Conservation (phyloP, 139 green algal species). For the Chlorella ohadii region DNA sequence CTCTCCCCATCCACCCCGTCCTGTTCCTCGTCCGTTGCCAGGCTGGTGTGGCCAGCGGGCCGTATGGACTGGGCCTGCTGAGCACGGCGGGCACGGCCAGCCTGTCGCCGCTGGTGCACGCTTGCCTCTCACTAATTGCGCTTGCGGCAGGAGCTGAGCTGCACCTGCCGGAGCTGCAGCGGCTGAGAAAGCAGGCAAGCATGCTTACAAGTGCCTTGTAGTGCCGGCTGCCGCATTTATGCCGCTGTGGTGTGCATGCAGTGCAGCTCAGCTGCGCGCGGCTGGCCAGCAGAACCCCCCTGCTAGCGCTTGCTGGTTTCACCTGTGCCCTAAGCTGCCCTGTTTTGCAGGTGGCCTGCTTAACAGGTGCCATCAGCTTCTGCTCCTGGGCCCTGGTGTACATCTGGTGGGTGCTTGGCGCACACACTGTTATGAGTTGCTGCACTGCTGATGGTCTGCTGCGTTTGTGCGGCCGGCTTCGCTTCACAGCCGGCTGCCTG, state of each 20-base stretch:
- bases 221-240: no score
- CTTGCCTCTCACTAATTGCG: constrained; percentile 82
- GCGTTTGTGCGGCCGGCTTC: no score
- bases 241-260: no score
- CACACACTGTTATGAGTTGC: no score
- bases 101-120: constrained; percentile 59
- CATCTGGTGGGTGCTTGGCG: not conserved
- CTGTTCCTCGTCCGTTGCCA: not conserved
- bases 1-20: not conserved
- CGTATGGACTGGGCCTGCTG: constrained; percentile 68
- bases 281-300: no score
- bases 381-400: constrained; percentile 68
- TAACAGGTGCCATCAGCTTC: constrained; percentile 61
- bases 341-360: constrained; percentile 66
- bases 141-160: constrained; percentile 85
- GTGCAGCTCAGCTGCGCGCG: no score
- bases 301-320: no score
- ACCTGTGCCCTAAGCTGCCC: no score
- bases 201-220: no score
- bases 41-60: constrained; percentile 75
- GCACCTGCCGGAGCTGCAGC: constrained; percentile 65
- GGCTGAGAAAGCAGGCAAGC: constrained; percentile 61
- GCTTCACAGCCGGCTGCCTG: no score
- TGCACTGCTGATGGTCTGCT: no score
- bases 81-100: constrained; percentile 47